A percentile compares a stretch with the other conserved stretches of the same genome.
Conservation (phyloP, 768 basidiomycete species). For the Phylloporus scabripes region DNA sequence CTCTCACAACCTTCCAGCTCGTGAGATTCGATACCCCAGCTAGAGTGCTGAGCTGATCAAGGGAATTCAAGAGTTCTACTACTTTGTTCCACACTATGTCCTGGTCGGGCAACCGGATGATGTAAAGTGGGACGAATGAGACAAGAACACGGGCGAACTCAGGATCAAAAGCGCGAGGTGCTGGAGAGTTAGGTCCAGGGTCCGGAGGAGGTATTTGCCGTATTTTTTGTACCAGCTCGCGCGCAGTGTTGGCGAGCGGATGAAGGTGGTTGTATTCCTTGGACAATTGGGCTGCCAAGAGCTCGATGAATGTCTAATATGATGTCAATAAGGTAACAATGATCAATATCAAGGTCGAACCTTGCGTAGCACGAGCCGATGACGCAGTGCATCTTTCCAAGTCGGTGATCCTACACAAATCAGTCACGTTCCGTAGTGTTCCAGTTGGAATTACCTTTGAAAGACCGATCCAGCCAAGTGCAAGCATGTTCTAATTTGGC, state of each 20-base stretch:
- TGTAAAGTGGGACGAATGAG: slow-evolving; percentile 63
- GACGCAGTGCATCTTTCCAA: slow-evolving; percentile 48
- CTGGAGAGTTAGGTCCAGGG: slow-evolving; percentile 42
- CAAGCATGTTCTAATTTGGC: slow-evolving; percentile 55
- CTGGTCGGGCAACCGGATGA: slow-evolving; percentile 45
- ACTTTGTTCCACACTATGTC: slow-evolving; percentile 50
- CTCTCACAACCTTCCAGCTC: slow-evolving; percentile 56
- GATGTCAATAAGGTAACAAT: slow-evolving; percentile 3
- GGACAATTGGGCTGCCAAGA: slow-evolving; percentile 21
- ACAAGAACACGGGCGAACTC: slow-evolving; percentile 60
- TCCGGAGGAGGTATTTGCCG: slow-evolving; percentile 30
- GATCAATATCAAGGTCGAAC: slow-evolving; percentile 25
- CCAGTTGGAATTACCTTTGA: slow-evolving; percentile 32
- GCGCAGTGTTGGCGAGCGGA: slow-evolving; percentile 17
- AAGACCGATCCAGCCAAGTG: slow-evolving; percentile 49
- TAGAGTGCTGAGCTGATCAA: slow-evolving; percentile 48
- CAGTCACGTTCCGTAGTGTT: slow-evolving; percentile 1
- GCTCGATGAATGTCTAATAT: slow-evolving; percentile 23
- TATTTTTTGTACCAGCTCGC: slow-evolving; percentile 11
- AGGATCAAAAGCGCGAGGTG: slow-evolving; percentile 57
- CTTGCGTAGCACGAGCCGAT: slow-evolving; percentile 55
- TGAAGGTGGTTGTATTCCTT: slow-evolving; percentile 23
- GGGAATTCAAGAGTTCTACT: slow-evolving; percentile 45
- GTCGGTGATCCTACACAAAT: slow-evolving; percentile 36
- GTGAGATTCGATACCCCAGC: slow-evolving; percentile 39